phyloP scores from a whole-genome alignment of 495 filamentous ascomycete species.

The Usnea hakonensis region DNA sequence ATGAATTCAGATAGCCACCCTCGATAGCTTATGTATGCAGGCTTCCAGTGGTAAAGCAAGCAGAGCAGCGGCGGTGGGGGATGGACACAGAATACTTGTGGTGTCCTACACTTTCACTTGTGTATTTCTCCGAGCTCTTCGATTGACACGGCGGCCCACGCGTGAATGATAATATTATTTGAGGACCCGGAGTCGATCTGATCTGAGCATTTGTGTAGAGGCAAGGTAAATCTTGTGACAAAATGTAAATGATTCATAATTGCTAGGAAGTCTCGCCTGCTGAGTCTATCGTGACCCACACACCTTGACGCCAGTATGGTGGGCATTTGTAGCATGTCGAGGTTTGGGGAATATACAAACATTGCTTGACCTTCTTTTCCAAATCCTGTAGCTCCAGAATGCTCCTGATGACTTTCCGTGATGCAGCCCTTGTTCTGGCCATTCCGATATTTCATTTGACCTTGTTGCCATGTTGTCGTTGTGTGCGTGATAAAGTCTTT shows the following conservation, averaged over 20 bases:
- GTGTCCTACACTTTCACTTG: no score
- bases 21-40: no score
- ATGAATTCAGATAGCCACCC: no score
- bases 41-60: no score
- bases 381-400: background rate
- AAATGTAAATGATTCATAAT: no score
- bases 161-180: background rate
- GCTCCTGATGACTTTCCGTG: background rate
- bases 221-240: no score
- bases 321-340: background rate
- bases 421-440: background rate
- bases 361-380: background rate
- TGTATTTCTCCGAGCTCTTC: no score
- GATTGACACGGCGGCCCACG: background rate
- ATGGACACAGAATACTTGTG: no score
- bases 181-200: background rate
- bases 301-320: background rate
- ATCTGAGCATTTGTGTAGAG: no score
- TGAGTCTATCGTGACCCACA: background rate
- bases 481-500: constrained; percentile 8
- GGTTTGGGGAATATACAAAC: background rate
- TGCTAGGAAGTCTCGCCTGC: background rate
- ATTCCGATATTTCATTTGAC: background rate
- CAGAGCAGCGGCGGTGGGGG: no score
- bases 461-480: background rate